Evolutionary conservation across 225 moss, liverwort and hornwort species (phyloP).

Genomic region (Pseudoscleropodium purum): DNA sequence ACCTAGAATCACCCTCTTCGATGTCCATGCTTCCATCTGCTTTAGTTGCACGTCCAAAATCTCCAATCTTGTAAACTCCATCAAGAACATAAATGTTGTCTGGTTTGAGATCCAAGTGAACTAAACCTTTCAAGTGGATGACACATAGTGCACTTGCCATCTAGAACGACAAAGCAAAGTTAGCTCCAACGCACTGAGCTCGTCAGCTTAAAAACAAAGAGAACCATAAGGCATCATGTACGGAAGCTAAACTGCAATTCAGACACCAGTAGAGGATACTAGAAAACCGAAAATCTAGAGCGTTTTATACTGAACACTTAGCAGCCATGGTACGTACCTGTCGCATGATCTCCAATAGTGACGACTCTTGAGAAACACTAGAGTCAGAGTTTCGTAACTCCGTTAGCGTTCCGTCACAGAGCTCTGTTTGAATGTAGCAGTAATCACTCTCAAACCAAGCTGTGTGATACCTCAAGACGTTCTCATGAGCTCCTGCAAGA

Average conservation of each 20-base stretch:
- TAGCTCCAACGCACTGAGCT: neutral
- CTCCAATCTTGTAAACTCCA: slow-evolving; percentile 77
- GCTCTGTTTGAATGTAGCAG: slow-evolving; percentile 89
- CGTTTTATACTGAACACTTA: neutral
- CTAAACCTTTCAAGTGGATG: slow-evolving; percentile 62
- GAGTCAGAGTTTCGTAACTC: slow-evolving; percentile 58
- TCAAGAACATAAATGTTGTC: slow-evolving; percentile 77
- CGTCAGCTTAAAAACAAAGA: neutral
- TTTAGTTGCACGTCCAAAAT: slow-evolving; percentile 88
- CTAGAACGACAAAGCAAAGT: slow-evolving; percentile 20
- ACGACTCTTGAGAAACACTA: slow-evolving; percentile 47
- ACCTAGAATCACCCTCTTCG: slow-evolving; percentile 93
- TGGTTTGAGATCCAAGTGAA: slow-evolving; percentile 96
- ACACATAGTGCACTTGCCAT: slow-evolving; percentile 57
- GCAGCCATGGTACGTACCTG: slow-evolving; percentile 32
- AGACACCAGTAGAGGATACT: neutral
- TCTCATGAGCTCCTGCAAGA: slow-evolving; percentile 64
- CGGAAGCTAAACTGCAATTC: neutral
- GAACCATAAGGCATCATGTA: neutral
- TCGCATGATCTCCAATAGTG: slow-evolving; percentile 61
- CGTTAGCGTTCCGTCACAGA: slow-evolving; percentile 57
- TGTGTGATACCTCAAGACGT: slow-evolving; percentile 78
- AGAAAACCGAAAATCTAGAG: neutral
- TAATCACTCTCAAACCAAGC: slow-evolving; percentile 97
- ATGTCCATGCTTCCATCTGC: slow-evolving; percentile 75